Base-by-base conservation (phyloP, 495 filamentous ascomycete species). In the Melanomma pulvis-pyrius region DNA sequence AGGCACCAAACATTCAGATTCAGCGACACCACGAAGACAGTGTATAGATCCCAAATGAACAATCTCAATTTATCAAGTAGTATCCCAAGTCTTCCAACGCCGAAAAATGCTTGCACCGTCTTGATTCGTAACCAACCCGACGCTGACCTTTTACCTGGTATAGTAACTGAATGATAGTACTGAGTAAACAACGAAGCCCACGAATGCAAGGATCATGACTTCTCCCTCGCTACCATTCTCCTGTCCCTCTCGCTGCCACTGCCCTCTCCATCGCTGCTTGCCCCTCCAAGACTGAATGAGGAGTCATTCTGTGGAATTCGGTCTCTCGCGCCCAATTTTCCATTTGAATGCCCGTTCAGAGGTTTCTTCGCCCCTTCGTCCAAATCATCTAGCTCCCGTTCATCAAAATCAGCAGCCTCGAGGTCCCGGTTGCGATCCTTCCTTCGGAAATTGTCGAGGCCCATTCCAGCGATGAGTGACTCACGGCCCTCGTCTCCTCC, bases 381-480 rank as follows among this genome's bases (percentile, higher is more conserved):
- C 26, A 68, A 84, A 49, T 92, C 86, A 73, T 96, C 91, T 34
- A 97, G 72, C 74, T 96, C 91, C 46, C 83, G 84, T 77, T 97
- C 94, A 69, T 98, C 92, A 78, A 94, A 98, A 74, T 93, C 92
- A 13, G 81, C 88, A 17, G 90, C 88, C 76, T 96, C 92, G 32
- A 96, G 77, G 74, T 93, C 91, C 28, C 80, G 74, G 2, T 71
- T 50, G 1, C 62, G 41, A 17, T 70, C 59, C 5, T 53, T 84
- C 56, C 82, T 79, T 49, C 86, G 81, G 60, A 83, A 81, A 34
- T 73, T 74, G 63, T 86, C 81, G 26, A 85, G 69, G 0, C 85
- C 86, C 57, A 81, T 80, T 22, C 85, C 81, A 17, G 76, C 71
- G 24, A 82, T 78, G 56, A 77, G 79, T 73, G 75, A 69, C 51